Evolutionary conservation across 805 yeast species (phyloP), one percentile per base, ranked within the genome.

Genomic region (Metschnikowia kunwiensis): DNA sequence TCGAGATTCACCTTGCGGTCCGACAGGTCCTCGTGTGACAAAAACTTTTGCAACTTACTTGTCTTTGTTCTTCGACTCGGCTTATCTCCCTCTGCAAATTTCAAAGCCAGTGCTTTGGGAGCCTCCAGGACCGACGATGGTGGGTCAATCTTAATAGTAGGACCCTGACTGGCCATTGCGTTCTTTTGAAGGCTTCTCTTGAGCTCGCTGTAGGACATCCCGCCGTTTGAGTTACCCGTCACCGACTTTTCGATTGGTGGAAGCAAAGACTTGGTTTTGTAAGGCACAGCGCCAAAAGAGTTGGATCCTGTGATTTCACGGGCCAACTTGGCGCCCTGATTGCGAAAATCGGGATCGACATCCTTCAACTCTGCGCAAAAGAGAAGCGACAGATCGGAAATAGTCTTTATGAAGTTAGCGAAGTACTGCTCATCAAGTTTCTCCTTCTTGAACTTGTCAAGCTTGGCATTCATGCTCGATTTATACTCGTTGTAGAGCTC

Each of bases 321-420:
- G 0, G 73, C 73, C 38, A 68, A 51, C 41, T 60, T 58, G 12
- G 74, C 68, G 5, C 73, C 72, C 31, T 59, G 50, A 4, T 72
- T 70, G 19, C 50, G 49, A 43, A 61, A 62, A 42, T 61, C 66
- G 2, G 74, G 72, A 42, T 63, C 58, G 5, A 68, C 55, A 5
- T 46, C 53, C 10, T 60, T 49, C 9, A 68, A 42, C 12, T 67
- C 68, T 20, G 51, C 51, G 44, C 73, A 68, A 22, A 68, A 58
- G 20, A 36, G 44, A 5, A 51, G 44, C 9, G 70, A 63, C 30
- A 47, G 51, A 40, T 67, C 72, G 3, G 70, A 60, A 12, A 68
- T 56, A 6, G 50, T 24, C 22, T 42, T 52, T 16, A 57, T 38
- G 24, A 56, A 41, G 26, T 58, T 57, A 22, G 59, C 47, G 30